Evolutionary conservation across 2,329 filamentous ascomycete genomes (phyloP), one percentile per base, ranked within the genome.

Genomic region (Tympanopsis confertula): DNA sequence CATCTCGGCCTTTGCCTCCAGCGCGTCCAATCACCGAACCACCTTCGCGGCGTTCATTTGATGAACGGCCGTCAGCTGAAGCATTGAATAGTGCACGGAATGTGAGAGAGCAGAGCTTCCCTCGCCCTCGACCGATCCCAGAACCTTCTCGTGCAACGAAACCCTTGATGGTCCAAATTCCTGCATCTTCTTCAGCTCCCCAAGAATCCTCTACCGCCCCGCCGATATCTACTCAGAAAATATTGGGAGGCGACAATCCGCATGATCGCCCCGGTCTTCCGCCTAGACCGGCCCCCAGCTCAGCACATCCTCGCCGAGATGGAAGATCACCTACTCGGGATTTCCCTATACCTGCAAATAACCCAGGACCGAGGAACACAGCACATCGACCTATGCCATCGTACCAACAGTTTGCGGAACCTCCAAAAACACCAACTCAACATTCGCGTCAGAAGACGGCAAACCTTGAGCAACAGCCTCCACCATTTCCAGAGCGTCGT

Each of bases 1-100:
- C 69, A 62, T n/a, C 62, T 55, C 5, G 61, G 70, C 12, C 69
- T 68, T 38, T 59, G 63, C 35, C 69, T 70, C 20, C 73, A 71
- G 2, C 57, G 52, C 72, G 19, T 67, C 68, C 12, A 59, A 61
- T 20, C 57, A 52, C 17, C 44, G 44, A 37, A 33, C 15, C 30
- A 7, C 30, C 30, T 13, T 7, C 12, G 10, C 30, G 15, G 12
- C 30, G 15, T 7, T 17, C 15, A 15, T 33, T 33, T 18, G 30
- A 33, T 10, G 30, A 33, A 13, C 10, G 30, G 30, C 7, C 30
- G 7, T 33, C 10, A 47, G 46, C n/a, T 48, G 52, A 10, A 36
- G 44, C 13, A 19, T 48, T 17, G 41, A 46, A 13, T 54, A 56
- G 37, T 49, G 56, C 4, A 55, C 50, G 36, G 56, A 56, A 3